Conservation (phyloP, 2,329 filamentous ascomycete species). For the Daldinia sp. region DNA sequence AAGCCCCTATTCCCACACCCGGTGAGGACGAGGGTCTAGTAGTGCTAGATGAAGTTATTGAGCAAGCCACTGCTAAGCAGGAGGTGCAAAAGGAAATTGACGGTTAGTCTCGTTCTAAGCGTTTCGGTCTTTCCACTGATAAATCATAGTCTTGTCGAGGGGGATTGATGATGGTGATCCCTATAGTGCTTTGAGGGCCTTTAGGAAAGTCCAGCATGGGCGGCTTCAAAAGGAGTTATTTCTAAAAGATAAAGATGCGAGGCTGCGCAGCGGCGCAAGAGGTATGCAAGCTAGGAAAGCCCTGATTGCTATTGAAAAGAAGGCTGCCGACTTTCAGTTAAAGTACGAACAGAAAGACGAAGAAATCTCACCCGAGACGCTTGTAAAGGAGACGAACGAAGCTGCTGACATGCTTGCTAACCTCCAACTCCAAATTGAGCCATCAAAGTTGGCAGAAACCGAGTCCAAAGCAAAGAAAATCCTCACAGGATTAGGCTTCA, state of each 20-base stretch:
- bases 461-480: conserved; percentile 73
- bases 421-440: conserved; percentile 73
- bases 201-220: conserved; percentile 69
- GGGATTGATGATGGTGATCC: conserved; percentile 67
- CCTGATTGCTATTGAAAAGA: conserved; percentile 72
- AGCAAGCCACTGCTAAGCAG: conserved; percentile 64
- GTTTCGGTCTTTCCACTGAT: neutral
- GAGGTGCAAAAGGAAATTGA: conserved; percentile 68
- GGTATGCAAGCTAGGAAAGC: conserved; percentile 80
- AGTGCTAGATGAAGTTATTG: conserved; percentile 74
- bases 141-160: conserved; percentile 59
- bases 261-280: conserved; percentile 75
- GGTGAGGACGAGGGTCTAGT: conserved; percentile 41
- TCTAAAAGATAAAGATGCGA: conserved; percentile 75
- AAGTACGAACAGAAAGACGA: conserved; percentile 61
- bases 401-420: conserved; percentile 75
- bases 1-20: conserved; percentile 28
- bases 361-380: conserved; percentile 62
- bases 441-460: conserved; percentile 68
- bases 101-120: conserved; percentile 50
- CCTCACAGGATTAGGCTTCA: conserved; percentile 76
- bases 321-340: conserved; percentile 64
- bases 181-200: conserved; percentile 65
- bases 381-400: conserved; percentile 72
- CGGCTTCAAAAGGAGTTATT: conserved; percentile 70